These are phyloP conservation scores for Botryotinia narcissicola DNA, from an alignment of 2,329 filamentous ascomycete genomes.

Conservation along the genomic window DNA sequence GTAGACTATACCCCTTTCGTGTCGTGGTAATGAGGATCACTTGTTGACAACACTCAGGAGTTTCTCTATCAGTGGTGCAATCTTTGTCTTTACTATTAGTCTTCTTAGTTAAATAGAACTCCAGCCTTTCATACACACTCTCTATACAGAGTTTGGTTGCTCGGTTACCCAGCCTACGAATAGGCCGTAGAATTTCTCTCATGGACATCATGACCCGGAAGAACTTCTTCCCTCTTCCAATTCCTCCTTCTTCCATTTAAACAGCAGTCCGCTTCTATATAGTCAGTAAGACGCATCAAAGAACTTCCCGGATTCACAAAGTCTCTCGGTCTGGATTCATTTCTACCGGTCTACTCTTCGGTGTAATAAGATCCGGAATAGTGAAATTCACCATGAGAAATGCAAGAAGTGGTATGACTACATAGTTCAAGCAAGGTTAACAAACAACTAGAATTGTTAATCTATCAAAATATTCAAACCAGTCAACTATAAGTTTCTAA, in stretches of 20 bases:
- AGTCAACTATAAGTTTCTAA: not conserved
- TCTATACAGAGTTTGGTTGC: not conserved
- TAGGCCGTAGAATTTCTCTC: no score
- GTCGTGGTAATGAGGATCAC: not conserved
- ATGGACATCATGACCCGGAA: not conserved
- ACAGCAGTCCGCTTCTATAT: not conserved
- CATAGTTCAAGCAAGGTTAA: no score
- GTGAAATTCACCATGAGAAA: not conserved
- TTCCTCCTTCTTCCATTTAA: no score
- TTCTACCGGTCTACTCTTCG: not conserved
- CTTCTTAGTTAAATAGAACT: no score
- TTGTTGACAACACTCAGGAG: not conserved
- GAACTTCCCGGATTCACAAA: not conserved
- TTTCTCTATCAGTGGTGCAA: no score
- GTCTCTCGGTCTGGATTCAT: no score
- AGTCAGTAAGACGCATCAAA: no score
- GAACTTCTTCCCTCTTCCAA: not conserved
- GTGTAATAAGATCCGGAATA: not conserved
- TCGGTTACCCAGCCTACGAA: no score
- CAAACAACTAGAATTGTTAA: not conserved
- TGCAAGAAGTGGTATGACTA: not conserved
- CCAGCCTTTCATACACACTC: not conserved
- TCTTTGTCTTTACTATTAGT: not conserved
- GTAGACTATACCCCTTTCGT: not conserved
- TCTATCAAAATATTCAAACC: not conserved